Percentiles rank a stretch among this genome's conserved stretches.
Conservation (phyloP, 2,329 filamentous ascomycete genomes). For the Metarhizium brunneum region DNA sequence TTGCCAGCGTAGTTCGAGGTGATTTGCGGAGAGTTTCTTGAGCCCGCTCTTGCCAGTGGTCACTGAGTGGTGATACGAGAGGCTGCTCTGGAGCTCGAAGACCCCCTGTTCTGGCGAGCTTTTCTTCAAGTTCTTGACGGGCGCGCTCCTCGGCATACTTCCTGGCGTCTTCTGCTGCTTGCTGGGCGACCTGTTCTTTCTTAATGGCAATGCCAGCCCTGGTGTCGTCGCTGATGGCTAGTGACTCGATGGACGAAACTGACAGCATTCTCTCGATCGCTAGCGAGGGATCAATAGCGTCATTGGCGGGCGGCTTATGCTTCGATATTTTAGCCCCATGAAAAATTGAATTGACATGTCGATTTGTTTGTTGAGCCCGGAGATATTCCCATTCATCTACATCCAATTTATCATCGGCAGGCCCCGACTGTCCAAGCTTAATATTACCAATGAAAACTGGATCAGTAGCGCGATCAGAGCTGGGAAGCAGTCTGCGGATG, state of each 20-base stretch:
- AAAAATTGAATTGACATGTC: not conserved
- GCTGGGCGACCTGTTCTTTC: slow-evolving; percentile 12
- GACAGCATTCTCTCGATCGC: slow-evolving; percentile 17
- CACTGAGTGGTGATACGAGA: slow-evolving; percentile 19
- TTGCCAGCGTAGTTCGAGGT: slow-evolving; percentile 28
- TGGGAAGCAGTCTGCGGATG: slow-evolving; percentile 10
- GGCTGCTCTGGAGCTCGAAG: slow-evolving; percentile 18
- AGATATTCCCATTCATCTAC: not conserved
- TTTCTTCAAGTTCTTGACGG: slow-evolving; percentile 10
- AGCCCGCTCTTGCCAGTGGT: slow-evolving; percentile 17
- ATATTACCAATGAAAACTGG: not conserved
- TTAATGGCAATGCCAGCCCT: slow-evolving; percentile 7
- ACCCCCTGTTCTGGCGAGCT: slow-evolving; percentile 20
- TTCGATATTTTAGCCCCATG: slow-evolving; percentile 1
- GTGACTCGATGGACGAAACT: slow-evolving; percentile 15
- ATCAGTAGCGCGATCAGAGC: not conserved
- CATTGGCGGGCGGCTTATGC: not conserved
- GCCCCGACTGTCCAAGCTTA: not conserved
- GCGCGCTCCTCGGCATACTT: slow-evolving; percentile 15
- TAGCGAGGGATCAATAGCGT: slow-evolving; percentile 8
- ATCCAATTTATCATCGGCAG: not conserved
- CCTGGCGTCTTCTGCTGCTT: slow-evolving; percentile 17
- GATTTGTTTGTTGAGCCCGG: not conserved
- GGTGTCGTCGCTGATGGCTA: slow-evolving; percentile 19
- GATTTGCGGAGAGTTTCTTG: slow-evolving; percentile 24